Conservation (phyloP, 306 rosid genomes). For the Quercus engelmannii region DNA sequence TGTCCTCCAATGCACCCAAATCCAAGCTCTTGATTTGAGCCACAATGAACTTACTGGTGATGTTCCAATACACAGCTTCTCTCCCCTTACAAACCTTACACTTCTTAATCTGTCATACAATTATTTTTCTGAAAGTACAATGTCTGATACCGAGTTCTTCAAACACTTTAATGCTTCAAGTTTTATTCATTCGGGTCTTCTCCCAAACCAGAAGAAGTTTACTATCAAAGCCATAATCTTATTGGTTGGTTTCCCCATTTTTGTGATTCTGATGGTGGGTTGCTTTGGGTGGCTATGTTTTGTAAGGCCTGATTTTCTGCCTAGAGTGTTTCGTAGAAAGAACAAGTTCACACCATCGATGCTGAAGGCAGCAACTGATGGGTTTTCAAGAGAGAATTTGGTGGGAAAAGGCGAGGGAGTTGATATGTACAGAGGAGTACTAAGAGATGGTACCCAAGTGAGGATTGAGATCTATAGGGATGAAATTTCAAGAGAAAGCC, state of each 20-base stretch:
- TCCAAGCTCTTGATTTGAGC: slow-evolving; percentile 59
- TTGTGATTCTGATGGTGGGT: slow-evolving; percentile 46
- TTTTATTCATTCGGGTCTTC: slow-evolving; percentile 61
- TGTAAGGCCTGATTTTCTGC: slow-evolving; percentile 62
- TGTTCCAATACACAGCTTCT: slow-evolving; percentile 48
- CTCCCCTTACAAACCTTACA: slow-evolving; percentile 48
- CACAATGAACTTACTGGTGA: slow-evolving; percentile 51
- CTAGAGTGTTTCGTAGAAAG: slow-evolving; percentile 33
- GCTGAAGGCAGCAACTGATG: slow-evolving; percentile 53
- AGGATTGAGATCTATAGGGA: slow-evolving; percentile 59
- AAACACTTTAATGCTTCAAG: slow-evolving; percentile 47
- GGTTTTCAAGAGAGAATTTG: slow-evolving; percentile 43
- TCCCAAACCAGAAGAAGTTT: slow-evolving; percentile 32
- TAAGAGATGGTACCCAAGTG: slow-evolving; percentile 53
- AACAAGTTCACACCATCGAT: slow-evolving; percentile 44
- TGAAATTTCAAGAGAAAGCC: slow-evolving; percentile 32
- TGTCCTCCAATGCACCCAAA: slow-evolving; percentile 55
- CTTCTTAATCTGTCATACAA: slow-evolving; percentile 56
- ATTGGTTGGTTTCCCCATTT: slow-evolving; percentile 52
- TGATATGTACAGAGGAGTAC: slow-evolving; percentile 51
- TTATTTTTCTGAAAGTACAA: slow-evolving; percentile 46
- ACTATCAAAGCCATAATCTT: slow-evolving; percentile 39
- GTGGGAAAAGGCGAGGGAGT: slow-evolving; percentile 53
- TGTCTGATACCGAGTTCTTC: slow-evolving; percentile 42
- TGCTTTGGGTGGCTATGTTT: slow-evolving; percentile 55